These are phyloP conservation scores for Neodidymelliopsis sp. DNA, from an alignment of 2,329 filamentous ascomycete species.

Conservation along the genomic window DNA sequence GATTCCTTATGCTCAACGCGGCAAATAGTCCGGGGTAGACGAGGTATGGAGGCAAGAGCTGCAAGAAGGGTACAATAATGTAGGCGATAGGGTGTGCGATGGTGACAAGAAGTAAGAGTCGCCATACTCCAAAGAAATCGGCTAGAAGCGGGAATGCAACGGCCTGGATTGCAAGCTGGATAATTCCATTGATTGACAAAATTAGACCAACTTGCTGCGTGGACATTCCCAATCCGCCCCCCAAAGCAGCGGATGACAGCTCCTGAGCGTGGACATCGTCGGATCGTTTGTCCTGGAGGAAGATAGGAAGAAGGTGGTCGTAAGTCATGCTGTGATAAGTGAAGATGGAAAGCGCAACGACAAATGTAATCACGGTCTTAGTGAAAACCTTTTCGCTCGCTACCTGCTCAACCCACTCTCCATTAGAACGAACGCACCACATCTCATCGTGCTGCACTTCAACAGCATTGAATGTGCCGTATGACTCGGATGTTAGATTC, in stretches of 20 bases:
- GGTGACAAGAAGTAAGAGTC: conserved; percentile 69
- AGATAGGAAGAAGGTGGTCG: conserved; percentile 90
- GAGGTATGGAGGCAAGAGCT: conserved; percentile 61
- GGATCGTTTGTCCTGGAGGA: conserved; percentile 78
- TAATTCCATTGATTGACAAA: conserved; percentile 72
- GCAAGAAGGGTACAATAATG: conserved; percentile 72
- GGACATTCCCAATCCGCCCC: conserved; percentile 71
- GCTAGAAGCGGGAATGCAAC: conserved; percentile 73
- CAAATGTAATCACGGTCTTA: conserved; percentile 74
- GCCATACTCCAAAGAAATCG: conserved; percentile 71
- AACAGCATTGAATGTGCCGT: conserved; percentile 73
- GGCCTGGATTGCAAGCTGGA: conserved; percentile 76
- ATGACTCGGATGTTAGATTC: conserved; percentile 78
- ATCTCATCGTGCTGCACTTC: conserved; percentile 62
- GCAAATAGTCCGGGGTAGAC: conserved; percentile 70
- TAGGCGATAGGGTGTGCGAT: conserved; percentile 72
- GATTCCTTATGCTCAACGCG: conserved; percentile 70
- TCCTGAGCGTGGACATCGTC: conserved; percentile 41
- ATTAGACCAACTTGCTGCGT: conserved; percentile 73
- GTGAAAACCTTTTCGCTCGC: conserved; percentile 61
- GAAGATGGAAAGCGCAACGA: conserved; percentile 86
- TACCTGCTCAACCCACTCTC: conserved; percentile 48
- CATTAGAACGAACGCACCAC: conserved; percentile 61
- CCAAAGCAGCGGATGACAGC: conserved; percentile 43
- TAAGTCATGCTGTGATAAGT: conserved; percentile 96